These are phyloP conservation scores for Teunomyces lycoperdinae DNA, from an alignment of 805 yeast species.

Conservation along the genomic window DNA sequence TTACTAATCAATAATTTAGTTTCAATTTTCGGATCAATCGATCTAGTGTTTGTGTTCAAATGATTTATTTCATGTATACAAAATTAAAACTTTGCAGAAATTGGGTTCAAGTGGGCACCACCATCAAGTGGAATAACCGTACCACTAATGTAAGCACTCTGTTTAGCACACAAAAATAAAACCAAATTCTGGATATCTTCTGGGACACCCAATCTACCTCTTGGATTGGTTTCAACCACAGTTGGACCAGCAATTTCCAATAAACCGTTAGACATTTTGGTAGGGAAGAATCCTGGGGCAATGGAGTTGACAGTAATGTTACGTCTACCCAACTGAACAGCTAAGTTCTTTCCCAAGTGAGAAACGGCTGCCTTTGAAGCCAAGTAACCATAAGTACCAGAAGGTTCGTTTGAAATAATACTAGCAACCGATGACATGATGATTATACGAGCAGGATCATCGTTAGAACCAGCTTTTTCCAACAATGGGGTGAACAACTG, in stretches of 20 bases:
- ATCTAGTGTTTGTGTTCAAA: neutral
- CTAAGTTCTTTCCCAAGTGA: slow-evolving; percentile 62
- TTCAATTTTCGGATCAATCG: neutral
- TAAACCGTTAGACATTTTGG: slow-evolving; percentile 70
- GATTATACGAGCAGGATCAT: slow-evolving; percentile 62
- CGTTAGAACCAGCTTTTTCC: slow-evolving; percentile 46
- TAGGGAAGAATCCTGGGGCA: slow-evolving; percentile 78
- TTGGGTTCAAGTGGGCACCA: slow-evolving; percentile 46
- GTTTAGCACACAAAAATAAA: slow-evolving; percentile 52
- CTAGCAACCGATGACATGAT: slow-evolving; percentile 70
- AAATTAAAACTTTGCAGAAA: neutral
- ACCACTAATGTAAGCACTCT: slow-evolving; percentile 64
- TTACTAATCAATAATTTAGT: too few species aligned
- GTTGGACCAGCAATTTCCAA: slow-evolving; percentile 48
- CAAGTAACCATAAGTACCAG: slow-evolving; percentile 65
- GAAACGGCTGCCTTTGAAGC: slow-evolving; percentile 77
- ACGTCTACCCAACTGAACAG: slow-evolving; percentile 62
- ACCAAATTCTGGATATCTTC: slow-evolving; percentile 57
- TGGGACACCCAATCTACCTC: slow-evolving; percentile 58
- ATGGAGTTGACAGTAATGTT: slow-evolving; percentile 67
- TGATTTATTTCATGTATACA: neutral
- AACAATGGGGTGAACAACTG: slow-evolving; percentile 61
- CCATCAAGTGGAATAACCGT: slow-evolving; percentile 70
- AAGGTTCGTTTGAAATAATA: slow-evolving; percentile 39
- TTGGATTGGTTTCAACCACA: slow-evolving; percentile 53